Base-by-base conservation (phyloP, 306 rosid genomes). In the Heteromeles arbutifolia region DNA sequence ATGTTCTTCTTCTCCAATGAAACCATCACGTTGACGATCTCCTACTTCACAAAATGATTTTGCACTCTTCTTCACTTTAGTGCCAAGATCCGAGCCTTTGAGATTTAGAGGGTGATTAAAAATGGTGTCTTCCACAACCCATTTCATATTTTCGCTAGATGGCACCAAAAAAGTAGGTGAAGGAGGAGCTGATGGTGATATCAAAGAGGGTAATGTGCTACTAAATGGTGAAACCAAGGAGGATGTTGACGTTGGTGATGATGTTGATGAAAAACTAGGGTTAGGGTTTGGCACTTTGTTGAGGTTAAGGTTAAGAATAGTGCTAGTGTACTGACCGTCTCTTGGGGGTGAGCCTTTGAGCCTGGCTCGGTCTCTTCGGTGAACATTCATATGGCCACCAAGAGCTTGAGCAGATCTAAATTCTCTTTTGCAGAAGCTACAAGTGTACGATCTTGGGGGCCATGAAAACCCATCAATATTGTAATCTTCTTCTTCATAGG, bases 351-450 rank as follows among this genome's bases (percentile, higher is more conserved):
- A 79, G 65, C 85, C 84, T 79, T 97, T 86, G 52, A 95, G 87
- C 81, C 92, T 85, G 44, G 98, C 98, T 82, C 98, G 85, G 72
- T 95, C 98, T 65, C 93, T 84, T 31, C 98, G 79, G 76, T 95
- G 98, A 65, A 95, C 98, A 86, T 95, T 95, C 97, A 95, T 92
- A 65, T 91, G 98, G 26, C 97, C 98, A 31, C 98, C 98, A 58
- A 95, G 88, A 28, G 98, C 98, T 77, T 94, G 98, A 86, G 98
- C 98, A 26, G 96, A 94, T 83, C 85, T 90, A 80, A 94, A 94
- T 77, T 94, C 97, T 76, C 91, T 92, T 41, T 83, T 90, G 84
- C 98, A 94, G 81, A 91, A 94, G 81, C 88, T 89, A 73, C 98
- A 94, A 3, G 87, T 73, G 87, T 94, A 94, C 73, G 89, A 86